A percentile compares a stretch with the other conserved stretches of the same genome.
These are phyloP conservation scores for Pistacia integerrima DNA, from an alignment of 345 rosid genomes.

Conservation along the genomic window DNA sequence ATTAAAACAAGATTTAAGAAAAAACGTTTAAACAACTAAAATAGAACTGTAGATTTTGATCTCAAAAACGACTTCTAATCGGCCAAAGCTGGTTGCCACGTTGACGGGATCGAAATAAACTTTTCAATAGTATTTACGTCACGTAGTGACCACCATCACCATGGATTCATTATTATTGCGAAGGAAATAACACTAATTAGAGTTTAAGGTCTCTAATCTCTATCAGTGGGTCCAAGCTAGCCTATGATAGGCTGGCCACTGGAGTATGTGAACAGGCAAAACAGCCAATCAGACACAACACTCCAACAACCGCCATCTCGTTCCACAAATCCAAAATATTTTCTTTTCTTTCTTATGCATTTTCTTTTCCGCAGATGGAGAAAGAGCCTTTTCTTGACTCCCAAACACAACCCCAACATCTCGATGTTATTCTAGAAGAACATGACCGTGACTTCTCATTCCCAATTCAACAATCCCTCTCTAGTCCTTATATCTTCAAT, in stretches of 20 bases:
- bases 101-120: no score
- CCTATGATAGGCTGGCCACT: not conserved
- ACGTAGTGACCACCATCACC: no score
- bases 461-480: conserved; percentile 41
- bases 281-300: not conserved
- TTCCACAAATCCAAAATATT: not conserved
- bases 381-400: conserved; percentile 43
- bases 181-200: not conserved
- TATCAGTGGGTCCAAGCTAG: not conserved
- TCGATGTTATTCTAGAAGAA: conserved; percentile 31
- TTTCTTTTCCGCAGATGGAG: conserved; percentile 41
- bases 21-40: no score
- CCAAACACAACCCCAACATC: conserved; percentile 37
- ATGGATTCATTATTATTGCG: not conserved
- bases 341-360: not conserved
- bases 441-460: conserved; percentile 19
- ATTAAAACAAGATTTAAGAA: no score
- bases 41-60: no score
- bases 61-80: no score
- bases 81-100: no score
- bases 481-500: conserved; percentile 39
- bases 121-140: no score
- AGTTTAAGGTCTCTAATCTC: not conserved
- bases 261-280: not conserved
- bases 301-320: conserved; percentile 5